phyloP scores from a whole-genome alignment of 2,329 filamentous ascomycete species.

The Hypomyces rosellus region DNA sequence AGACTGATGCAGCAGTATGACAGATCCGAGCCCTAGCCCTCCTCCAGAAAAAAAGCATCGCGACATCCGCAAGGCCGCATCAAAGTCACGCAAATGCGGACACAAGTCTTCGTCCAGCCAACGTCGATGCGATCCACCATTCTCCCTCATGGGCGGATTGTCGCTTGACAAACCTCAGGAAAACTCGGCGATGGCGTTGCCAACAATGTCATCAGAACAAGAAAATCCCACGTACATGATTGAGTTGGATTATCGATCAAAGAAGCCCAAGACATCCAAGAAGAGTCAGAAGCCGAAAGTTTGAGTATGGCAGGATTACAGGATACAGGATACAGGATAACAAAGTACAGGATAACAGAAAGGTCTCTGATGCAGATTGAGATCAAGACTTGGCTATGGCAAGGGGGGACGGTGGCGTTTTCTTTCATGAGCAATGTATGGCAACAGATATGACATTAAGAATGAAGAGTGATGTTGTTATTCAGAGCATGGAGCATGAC shows the following conservation, averaged over 20 bases:
- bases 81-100: constrained; percentile 30
- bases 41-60: constrained; percentile 31
- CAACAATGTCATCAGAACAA: constrained; percentile 15
- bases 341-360: too few relatives aligned
- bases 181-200: neutral
- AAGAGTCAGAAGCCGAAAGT: constrained; percentile 21
- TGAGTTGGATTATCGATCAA: constrained; percentile 24
- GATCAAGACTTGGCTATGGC: too few relatives aligned
- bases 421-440: too few relatives aligned
- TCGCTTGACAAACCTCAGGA: constrained; percentile 9
- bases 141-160: constrained; percentile 17
- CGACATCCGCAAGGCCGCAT: constrained; percentile 30
- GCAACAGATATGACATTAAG: too few relatives aligned
- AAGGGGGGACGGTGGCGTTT: too few relatives aligned
- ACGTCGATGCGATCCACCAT: constrained; percentile 24
- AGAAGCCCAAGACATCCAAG: constrained; percentile 22
- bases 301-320: neutral
- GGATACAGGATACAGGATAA: too few relatives aligned
- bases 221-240: constrained; percentile 20
- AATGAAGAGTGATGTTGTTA: too few relatives aligned
- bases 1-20: neutral
- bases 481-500: too few relatives aligned
- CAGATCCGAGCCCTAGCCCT: constrained; percentile 27
- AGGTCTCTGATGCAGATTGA: too few relatives aligned
- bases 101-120: constrained; percentile 23